Evolutionary conservation across 2,329 filamentous ascomycete species (phyloP).

Genomic region (Aspergillus amoenus): DNA sequence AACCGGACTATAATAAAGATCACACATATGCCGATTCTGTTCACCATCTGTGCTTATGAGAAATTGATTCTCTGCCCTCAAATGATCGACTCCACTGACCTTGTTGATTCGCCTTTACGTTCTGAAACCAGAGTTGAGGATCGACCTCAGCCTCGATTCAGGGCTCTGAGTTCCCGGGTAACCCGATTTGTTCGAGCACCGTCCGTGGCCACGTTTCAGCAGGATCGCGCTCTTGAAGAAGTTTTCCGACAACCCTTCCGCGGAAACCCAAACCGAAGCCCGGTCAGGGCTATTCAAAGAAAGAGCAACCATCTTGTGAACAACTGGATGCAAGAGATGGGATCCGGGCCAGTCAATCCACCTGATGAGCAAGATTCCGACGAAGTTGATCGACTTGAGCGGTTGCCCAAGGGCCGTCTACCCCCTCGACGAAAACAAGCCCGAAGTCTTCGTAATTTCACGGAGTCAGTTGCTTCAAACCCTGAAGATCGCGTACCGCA

Average conservation of each 20-base stretch:
- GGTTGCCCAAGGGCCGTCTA: conserved; percentile 50
- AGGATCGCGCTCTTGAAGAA: conserved; percentile 86
- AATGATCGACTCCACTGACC: conserved; percentile 79
- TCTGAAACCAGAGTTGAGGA: conserved; percentile 53
- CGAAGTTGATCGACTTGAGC: conserved; percentile 59
- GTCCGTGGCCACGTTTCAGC: conserved; percentile 83
- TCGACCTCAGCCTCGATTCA: conserved; percentile 59
- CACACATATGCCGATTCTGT: conserved; percentile 84
- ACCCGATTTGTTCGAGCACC: conserved; percentile 70
- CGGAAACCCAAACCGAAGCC: conserved; percentile 61
- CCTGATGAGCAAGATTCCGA: conserved; percentile 62
- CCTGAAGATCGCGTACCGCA: conserved; percentile 49
- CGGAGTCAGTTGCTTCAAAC: conserved; percentile 58
- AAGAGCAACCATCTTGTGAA: conserved; percentile 79
- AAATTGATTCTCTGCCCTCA: conserved; percentile 71
- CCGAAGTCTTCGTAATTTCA: conserved; percentile 45
- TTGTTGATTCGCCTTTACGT: conserved; percentile 70
- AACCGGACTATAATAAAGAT: conserved; percentile 91
- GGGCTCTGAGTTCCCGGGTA: conserved; percentile 70
- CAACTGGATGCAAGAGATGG: conserved; percentile 80
- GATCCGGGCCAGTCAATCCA: conserved; percentile 54
- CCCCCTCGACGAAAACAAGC: conserved; percentile 42
- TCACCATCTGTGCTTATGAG: conserved; percentile 85
- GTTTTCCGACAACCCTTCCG: conserved; percentile 74
- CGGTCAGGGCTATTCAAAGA: conserved; percentile 59